Percentiles rank a stretch among this genome's conserved stretches.
These are phyloP conservation scores for Cercospora berteroae DNA, from an alignment of 2,329 filamentous ascomycete genomes.

Conservation along the genomic window DNA sequence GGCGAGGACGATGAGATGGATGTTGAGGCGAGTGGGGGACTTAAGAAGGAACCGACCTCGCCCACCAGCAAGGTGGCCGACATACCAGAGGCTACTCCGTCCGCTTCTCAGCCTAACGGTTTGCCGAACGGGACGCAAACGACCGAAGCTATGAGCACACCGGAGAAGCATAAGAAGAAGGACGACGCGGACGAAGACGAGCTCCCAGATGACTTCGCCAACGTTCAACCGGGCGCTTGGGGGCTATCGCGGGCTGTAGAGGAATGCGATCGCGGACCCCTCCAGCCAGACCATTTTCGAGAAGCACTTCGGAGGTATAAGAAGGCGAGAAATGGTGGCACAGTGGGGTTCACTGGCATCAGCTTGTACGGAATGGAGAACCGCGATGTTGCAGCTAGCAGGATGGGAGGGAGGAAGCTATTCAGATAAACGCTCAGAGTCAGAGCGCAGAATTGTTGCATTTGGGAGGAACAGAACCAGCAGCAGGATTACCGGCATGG, in stretches of 20 bases:
- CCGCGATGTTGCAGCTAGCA: constrained; percentile 40
- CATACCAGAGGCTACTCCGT: constrained; percentile 4
- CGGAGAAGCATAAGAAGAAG: constrained; percentile 8
- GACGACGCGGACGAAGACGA: constrained; percentile 7
- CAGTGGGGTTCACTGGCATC: constrained; percentile 52
- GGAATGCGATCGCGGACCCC: constrained; percentile 52
- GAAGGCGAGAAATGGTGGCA: constrained; percentile 60
- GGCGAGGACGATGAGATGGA: not conserved
- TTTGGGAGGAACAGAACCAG: not conserved
- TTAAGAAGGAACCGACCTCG: constrained; percentile 10
- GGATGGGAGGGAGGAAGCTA: constrained; percentile 47
- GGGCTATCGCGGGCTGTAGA: constrained; percentile 29
- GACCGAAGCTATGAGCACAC: constrained; percentile 14
- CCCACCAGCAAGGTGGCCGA: constrained; percentile 11
- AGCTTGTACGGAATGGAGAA: constrained; percentile 49
- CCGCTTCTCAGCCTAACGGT: constrained; percentile 1
- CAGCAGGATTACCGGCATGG: not conserved
- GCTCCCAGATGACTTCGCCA: constrained; percentile 21
- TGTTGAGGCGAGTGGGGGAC: constrained; percentile 8
- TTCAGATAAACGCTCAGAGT: constrained; percentile 40
- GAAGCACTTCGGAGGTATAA: constrained; percentile 71
- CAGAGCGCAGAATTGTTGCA: not conserved
- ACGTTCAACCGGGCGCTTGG: constrained; percentile 29
- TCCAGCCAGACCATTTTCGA: constrained; percentile 71
- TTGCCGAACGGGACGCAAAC: constrained; percentile 15